These are phyloP conservation scores for Penicillium manginii DNA, from an alignment of 495 filamentous ascomycete genomes.

Conservation along the genomic window DNA sequence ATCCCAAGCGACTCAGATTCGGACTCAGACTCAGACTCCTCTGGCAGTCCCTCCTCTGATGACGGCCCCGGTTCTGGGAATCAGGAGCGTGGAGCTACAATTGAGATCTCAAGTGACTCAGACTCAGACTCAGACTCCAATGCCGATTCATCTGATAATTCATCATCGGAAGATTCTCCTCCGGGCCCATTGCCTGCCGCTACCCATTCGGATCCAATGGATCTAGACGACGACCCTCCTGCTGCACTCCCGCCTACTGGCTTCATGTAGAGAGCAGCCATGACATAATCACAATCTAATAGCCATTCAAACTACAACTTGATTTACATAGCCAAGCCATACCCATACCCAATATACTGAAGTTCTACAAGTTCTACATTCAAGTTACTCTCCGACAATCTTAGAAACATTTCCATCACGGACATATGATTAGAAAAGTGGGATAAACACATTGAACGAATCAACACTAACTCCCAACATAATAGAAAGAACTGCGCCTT, in stretches of 20 bases:
- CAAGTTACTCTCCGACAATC: too few relatives aligned
- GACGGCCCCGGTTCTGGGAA: background rate
- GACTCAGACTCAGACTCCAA: background rate
- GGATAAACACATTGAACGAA: slow-evolving; percentile 23
- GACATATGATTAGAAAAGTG: slow-evolving; percentile 29
- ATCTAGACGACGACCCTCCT: slow-evolving; percentile 2
- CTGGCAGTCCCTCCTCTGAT: background rate
- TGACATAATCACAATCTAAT: background rate
- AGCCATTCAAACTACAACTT: slow-evolving; percentile 18
- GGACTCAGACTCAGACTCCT: background rate
- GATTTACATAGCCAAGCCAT: too few relatives aligned
- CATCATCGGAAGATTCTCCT: background rate
- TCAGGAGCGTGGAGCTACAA: background rate
- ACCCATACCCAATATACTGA: too few relatives aligned
- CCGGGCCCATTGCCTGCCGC: background rate
- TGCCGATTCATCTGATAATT: background rate
- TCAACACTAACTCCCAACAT: slow-evolving; percentile 28
- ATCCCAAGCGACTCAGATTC: background rate
- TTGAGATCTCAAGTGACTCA: background rate
- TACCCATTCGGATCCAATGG: background rate
- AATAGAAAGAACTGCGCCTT: slow-evolving; percentile 32
- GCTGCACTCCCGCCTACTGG: slow-evolving; percentile 4
- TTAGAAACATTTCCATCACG: slow-evolving; percentile 7
- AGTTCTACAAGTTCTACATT: too few relatives aligned
- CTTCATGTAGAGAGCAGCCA: background rate